These are phyloP conservation scores for Violaceomyces palustris DNA, from an alignment of 1,284 basidiomycete genomes.

Conservation along the genomic window DNA sequence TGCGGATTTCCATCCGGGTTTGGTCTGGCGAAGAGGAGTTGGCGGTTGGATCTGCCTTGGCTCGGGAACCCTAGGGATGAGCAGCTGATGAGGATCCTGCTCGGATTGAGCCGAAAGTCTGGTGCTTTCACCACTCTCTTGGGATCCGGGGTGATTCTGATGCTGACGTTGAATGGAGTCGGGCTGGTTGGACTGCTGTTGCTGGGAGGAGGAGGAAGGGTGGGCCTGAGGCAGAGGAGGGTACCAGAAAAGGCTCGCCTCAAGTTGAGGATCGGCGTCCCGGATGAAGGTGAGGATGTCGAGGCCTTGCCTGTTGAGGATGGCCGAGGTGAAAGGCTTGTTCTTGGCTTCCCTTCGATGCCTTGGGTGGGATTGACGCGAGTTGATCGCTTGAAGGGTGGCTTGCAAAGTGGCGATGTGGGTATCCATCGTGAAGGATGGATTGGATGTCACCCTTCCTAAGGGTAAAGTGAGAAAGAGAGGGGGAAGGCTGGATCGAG, in stretches of 20 bases:
- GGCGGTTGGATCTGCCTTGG: slow-evolving; percentile 8
- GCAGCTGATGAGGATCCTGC: too few relatives aligned
- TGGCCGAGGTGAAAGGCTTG: slow-evolving; percentile 42
- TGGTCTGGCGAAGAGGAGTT: slow-evolving; percentile 9
- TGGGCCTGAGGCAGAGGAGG: slow-evolving; percentile 19
- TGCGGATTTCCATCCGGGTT: too few relatives aligned
- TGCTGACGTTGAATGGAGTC: neutral
- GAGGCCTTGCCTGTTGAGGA: slow-evolving; percentile 36
- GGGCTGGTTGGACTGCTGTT: neutral
- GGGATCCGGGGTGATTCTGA: neutral
- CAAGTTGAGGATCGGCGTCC: slow-evolving; percentile 42
- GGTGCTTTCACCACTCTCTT: neutral
- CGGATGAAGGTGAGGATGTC: slow-evolving; percentile 47
- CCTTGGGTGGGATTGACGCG: slow-evolving; percentile 19
- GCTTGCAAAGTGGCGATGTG: slow-evolving; percentile 35
- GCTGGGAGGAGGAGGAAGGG: slow-evolving; percentile 4
- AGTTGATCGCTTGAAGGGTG: slow-evolving; percentile 39
- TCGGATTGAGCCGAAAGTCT: slow-evolving; percentile 12
- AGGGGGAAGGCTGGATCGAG: too few relatives aligned
- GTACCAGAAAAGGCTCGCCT: slow-evolving; percentile 42
- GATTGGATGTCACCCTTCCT: too few relatives aligned
- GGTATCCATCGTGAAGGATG: slow-evolving; percentile 32
- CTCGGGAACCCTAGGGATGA: slow-evolving; percentile 8
- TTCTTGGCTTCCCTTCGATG: slow-evolving; percentile 19
- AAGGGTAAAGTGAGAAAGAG: too few relatives aligned